Conservation (phyloP, 805 yeast genomes). For the Barnettozyma siamensis region DNA sequence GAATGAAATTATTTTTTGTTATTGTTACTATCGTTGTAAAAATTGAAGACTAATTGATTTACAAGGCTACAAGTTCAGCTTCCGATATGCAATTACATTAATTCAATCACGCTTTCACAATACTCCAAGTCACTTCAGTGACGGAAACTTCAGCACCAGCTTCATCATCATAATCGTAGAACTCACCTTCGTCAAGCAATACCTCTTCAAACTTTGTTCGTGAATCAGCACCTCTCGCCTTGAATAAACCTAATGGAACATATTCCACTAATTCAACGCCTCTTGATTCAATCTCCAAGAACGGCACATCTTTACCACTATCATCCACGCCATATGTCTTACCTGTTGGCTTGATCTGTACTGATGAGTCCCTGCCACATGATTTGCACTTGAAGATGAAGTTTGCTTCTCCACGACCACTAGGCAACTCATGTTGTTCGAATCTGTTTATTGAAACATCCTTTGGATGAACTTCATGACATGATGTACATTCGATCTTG, state of each 20-base stretch:
- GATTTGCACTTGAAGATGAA: slow-evolving; percentile 71
- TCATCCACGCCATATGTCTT: slow-evolving; percentile 31
- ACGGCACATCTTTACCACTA: slow-evolving; percentile 35
- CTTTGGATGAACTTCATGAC: slow-evolving; percentile 74
- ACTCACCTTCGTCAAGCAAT: slow-evolving; percentile 74
- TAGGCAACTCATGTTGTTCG: slow-evolving; percentile 59
- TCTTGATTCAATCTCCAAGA: slow-evolving; percentile 76
- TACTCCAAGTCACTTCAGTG: slow-evolving; percentile 64
- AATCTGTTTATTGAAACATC: slow-evolving; percentile 60
- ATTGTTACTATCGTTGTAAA: too few species aligned
- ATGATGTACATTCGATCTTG: slow-evolving; percentile 65
- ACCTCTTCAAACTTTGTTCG: slow-evolving; percentile 53
- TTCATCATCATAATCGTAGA: slow-evolving; percentile 93
- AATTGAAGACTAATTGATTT: too few species aligned
- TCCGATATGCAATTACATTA: too few species aligned
- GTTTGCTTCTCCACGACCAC: slow-evolving; percentile 78
- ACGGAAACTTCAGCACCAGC: slow-evolving; percentile 76
- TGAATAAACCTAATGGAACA: slow-evolving; percentile 58
- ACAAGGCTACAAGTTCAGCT: too few species aligned
- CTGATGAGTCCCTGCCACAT: slow-evolving; percentile 38
- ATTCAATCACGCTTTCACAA: slow-evolving; percentile 33
- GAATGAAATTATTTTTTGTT: background rate
- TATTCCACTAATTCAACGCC: slow-evolving; percentile 74
- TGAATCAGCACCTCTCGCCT: slow-evolving; percentile 47
- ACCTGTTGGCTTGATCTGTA: slow-evolving; percentile 21